These are phyloP conservation scores for Oenanthe sinensis DNA, from an alignment of 129 eudicot genomes.

Conservation along the genomic window DNA sequence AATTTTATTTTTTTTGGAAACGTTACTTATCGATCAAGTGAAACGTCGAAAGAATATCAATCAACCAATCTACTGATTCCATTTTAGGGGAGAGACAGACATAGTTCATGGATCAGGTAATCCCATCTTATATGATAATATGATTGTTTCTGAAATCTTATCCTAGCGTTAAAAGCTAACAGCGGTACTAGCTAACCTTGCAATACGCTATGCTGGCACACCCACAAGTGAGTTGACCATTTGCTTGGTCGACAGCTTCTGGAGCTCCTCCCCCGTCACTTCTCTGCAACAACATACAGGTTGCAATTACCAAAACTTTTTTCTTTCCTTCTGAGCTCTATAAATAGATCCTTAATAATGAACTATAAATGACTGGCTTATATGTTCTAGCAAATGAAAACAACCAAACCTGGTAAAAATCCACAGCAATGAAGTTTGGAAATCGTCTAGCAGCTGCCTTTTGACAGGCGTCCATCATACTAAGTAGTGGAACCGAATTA, in stretches of 20 bases:
- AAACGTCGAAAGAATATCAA: background rate
- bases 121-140: background rate
- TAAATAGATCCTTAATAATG: background rate
- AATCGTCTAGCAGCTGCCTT: constrained; percentile 19
- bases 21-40: background rate
- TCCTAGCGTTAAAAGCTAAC: background rate
- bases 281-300: constrained; percentile 38
- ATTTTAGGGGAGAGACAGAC: background rate
- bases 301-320: background rate
- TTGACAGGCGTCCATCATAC: constrained; percentile 23
- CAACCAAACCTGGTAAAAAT: background rate
- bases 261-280: constrained; percentile 95
- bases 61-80: background rate
- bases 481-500: constrained; percentile 18
- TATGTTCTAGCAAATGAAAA: background rate
- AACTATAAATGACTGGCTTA: background rate
- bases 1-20: background rate
- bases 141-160: background rate
- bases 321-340: background rate
- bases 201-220: constrained; percentile 79
- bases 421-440: constrained; percentile 25
- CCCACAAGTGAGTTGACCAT: constrained; percentile 79
- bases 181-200: constrained; percentile 41
- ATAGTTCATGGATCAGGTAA: background rate
- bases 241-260: constrained; percentile 84